Conservation (phyloP, 1,284 basidiomycete genomes). For the Moesziomyces parantarcticus region DNA sequence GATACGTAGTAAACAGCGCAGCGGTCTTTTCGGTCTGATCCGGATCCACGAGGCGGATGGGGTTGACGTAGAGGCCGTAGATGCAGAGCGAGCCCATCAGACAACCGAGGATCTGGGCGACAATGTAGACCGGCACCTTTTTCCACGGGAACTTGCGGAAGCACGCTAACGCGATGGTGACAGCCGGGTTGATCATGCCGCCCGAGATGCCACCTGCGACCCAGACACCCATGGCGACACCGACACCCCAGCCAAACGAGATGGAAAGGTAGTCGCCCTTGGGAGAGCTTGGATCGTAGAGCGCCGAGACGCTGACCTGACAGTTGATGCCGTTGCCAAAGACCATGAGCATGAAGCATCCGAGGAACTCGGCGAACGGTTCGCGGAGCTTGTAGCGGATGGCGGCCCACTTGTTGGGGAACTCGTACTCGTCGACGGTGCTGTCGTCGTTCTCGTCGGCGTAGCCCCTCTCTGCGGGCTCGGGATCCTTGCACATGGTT, state of each 20-base stretch:
- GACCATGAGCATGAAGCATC: constrained; percentile 57
- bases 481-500: constrained; percentile 20
- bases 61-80: constrained; percentile 82
- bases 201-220: constrained; percentile 60
- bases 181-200: constrained; percentile 56
- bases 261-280: constrained; percentile 56
- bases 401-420: constrained; percentile 57
- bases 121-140: constrained; percentile 80
- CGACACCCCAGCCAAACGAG: constrained; percentile 62
- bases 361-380: constrained; percentile 58
- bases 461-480: constrained; percentile 30
- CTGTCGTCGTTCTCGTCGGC: constrained; percentile 10
- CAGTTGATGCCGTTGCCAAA: constrained; percentile 63
- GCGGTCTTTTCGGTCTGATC: constrained; percentile 71
- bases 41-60: constrained; percentile 71
- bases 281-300: constrained; percentile 33
- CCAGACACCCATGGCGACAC: constrained; percentile 62
- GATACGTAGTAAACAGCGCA: constrained; percentile 78
- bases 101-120: constrained; percentile 79
- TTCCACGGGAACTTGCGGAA: constrained; percentile 81
- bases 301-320: constrained; percentile 50
- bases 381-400: constrained; percentile 55
- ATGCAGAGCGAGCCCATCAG: constrained; percentile 76
- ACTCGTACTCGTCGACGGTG: constrained; percentile 38
- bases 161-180: constrained; percentile 76